phyloP scores from a whole-genome alignment of 371 early-diverging fungal species.

The Rhizopus microsporus region DNA sequence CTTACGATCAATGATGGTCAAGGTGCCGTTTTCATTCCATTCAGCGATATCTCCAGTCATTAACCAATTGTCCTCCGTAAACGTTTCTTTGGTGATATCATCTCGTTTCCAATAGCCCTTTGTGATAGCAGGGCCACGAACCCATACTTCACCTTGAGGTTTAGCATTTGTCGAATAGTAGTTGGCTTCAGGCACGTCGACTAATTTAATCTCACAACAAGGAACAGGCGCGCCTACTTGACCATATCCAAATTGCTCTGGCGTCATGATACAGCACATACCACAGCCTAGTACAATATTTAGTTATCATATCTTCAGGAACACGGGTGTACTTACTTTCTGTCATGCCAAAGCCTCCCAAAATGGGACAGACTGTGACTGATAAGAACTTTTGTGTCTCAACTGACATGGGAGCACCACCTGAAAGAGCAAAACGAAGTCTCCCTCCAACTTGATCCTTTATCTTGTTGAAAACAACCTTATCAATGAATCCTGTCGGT shows the following conservation, averaged over 20 bases:
- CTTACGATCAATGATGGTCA: conserved; percentile 79
- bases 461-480: conserved; percentile 88
- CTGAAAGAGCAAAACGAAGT: conserved; percentile 85
- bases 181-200: conserved; percentile 82
- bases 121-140: conserved; percentile 79
- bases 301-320: background rate
- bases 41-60: conserved; percentile 94
- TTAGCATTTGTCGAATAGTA: conserved; percentile 72
- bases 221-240: conserved; percentile 86
- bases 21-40: conserved; percentile 69
- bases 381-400: conserved; percentile 88
- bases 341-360: conserved; percentile 89
- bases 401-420: conserved; percentile 91
- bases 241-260: conserved; percentile 64
- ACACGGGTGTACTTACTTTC: conserved; percentile 39
- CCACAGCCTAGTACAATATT: conserved; percentile 38
- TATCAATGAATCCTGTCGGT: conserved; percentile 78
- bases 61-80: conserved; percentile 86
- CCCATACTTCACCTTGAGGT: conserved; percentile 89
- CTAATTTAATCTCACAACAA: conserved; percentile 88
- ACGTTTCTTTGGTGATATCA: conserved; percentile 70
- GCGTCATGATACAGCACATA: conserved; percentile 68
- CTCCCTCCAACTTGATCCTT: conserved; percentile 92
- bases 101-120: conserved; percentile 73
- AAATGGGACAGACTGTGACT: conserved; percentile 79